Percentiles rank a stretch among this genome's conserved stretches.
Conservation (phyloP, 208 protist species). For the Leishmania lainsoni region DNA sequence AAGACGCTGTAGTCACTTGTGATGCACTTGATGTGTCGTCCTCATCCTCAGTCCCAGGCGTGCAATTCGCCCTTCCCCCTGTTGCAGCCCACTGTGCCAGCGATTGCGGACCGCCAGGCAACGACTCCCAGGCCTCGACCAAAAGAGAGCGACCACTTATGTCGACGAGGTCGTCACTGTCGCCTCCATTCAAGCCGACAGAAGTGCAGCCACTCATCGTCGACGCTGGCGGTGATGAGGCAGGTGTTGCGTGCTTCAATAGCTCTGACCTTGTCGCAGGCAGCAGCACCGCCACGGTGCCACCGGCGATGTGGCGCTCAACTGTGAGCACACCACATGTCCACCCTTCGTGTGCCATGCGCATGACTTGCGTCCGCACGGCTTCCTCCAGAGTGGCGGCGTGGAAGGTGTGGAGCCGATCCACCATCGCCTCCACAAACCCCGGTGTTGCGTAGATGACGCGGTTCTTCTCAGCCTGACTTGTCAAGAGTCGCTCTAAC, state of each 20-base stretch:
- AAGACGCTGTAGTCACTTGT: background rate
- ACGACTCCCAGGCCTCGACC: conserved; percentile 25
- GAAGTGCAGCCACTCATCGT: background rate
- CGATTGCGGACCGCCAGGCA: conserved; percentile 19
- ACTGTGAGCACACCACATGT: conserved; percentile 62
- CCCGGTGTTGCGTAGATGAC: conserved; percentile 56
- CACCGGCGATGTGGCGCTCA: conserved; percentile 28
- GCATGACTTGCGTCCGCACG: conserved; percentile 62
- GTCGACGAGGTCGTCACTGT: background rate
- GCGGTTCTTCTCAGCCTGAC: conserved; percentile 50
- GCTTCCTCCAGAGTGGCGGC: conserved; percentile 70
- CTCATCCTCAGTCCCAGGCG: background rate
- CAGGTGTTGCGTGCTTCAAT: background rate
- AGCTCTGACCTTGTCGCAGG: conserved; percentile 4
- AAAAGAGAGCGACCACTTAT: conserved; percentile 5
- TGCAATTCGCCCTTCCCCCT: background rate
- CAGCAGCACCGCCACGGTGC: conserved; percentile 22
- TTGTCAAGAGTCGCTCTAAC: conserved; percentile 58
- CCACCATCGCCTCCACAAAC: conserved; percentile 53
- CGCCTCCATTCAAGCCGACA: background rate
- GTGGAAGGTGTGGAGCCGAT: conserved; percentile 67
- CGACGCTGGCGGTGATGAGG: background rate
- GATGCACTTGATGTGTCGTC: background rate
- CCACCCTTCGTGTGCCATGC: conserved; percentile 49
- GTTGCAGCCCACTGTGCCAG: conserved; percentile 21